Conservation (phyloP, 2,329 filamentous ascomycete species). For the Incumbomyces lentus region DNA sequence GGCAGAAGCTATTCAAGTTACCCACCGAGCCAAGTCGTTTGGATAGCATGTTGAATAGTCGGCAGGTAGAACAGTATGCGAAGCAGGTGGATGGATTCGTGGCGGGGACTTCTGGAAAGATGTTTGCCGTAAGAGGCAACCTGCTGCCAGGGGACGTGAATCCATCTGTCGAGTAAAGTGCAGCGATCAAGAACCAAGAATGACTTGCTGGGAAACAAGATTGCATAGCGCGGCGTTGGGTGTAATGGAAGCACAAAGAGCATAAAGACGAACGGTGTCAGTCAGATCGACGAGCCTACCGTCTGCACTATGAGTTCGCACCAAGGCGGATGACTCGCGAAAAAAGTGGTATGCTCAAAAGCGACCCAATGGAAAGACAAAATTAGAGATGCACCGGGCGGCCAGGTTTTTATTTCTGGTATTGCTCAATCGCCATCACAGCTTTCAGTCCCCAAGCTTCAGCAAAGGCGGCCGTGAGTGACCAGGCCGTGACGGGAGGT, state of each 20-base stretch:
- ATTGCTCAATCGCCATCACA: too few species aligned
- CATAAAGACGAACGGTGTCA: too few species aligned
- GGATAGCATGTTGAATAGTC: constrained; percentile 86
- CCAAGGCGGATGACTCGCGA: neutral
- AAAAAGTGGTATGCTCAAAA: neutral
- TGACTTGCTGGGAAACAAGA: neutral
- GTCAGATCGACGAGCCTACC: too few species aligned
- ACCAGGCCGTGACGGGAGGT: neutral
- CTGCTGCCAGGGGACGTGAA: constrained; percentile 45
- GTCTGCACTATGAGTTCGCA: too few species aligned
- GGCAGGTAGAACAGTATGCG: constrained; percentile 96
- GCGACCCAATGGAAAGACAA: too few species aligned
- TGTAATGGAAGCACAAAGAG: neutral
- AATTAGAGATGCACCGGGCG: too few species aligned
- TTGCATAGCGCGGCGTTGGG: constrained; percentile 8
- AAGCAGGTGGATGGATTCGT: constrained; percentile 95
- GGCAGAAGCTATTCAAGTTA: constrained; percentile 96
- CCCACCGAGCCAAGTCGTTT: constrained; percentile 86
- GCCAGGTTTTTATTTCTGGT: too few species aligned
- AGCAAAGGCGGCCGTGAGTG: constrained; percentile 1
- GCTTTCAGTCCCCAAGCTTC: constrained; percentile 2
- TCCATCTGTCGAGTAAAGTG: neutral
- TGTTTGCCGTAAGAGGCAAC: constrained; percentile 84
- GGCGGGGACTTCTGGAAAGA: constrained; percentile 83
- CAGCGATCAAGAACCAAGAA: neutral